Conservation (phyloP, 2,329 filamentous ascomycete genomes). For the Beauveria bassiana region DNA sequence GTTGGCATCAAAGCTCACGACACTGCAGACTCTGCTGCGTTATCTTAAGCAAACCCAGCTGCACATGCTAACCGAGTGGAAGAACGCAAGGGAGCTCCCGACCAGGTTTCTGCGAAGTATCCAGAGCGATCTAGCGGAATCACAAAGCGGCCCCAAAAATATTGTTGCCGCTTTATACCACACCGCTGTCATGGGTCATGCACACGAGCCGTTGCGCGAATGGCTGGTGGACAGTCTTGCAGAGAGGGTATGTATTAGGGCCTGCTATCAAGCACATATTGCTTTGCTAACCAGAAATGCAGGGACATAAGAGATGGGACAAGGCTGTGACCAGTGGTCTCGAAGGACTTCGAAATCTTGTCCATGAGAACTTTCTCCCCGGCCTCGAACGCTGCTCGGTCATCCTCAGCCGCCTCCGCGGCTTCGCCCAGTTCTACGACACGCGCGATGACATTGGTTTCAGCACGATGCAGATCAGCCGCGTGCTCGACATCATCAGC, state of each 20-base stretch:
- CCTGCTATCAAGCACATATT: not conserved
- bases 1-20: constrained; percentile 78
- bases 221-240: constrained; percentile 82
- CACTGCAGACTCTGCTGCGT: constrained; percentile 75
- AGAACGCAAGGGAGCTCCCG: constrained; percentile 72
- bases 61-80: constrained; percentile 77
- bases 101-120: constrained; percentile 69
- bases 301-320: constrained; percentile 95
- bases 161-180: constrained; percentile 77
- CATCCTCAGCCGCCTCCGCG: constrained; percentile 73
- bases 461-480: constrained; percentile 53
- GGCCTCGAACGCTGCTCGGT: constrained; percentile 77
- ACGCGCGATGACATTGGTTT: constrained; percentile 59
- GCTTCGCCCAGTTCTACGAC: constrained; percentile 74
- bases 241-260: constrained; percentile 54
- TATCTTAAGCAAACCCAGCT: constrained; percentile 76
- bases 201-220: constrained; percentile 66
- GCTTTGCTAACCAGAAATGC: constrained; percentile 1
- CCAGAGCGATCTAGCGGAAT: constrained; percentile 62
- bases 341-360: constrained; percentile 64
- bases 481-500: constrained; percentile 61
- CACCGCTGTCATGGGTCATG: constrained; percentile 75
- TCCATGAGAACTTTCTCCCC: constrained; percentile 84
- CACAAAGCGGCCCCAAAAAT: constrained; percentile 45
- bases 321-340: constrained; percentile 75